These are phyloP conservation scores for Mycena olivaceomarginata DNA, from an alignment of 768 basidiomycete species.

Conservation along the genomic window DNA sequence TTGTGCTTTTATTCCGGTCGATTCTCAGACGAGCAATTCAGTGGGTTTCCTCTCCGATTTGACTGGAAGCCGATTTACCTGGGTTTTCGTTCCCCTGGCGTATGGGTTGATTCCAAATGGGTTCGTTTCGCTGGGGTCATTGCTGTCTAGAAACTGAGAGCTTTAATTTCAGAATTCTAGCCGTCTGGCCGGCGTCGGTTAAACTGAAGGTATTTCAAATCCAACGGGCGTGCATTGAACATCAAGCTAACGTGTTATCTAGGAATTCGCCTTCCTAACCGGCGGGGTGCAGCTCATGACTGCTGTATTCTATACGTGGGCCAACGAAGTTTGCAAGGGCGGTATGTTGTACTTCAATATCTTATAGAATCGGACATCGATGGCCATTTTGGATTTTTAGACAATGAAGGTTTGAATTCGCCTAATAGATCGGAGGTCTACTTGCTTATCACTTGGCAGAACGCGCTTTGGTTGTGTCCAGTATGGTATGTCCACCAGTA, in stretches of 20 bases:
- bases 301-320: slow-evolving; percentile 52
- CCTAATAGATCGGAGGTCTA: not conserved
- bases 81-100: slow-evolving; percentile 49
- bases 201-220: slow-evolving; percentile 41
- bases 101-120: slow-evolving; percentile 41
- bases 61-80: slow-evolving; percentile 49
- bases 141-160: slow-evolving; percentile 15
- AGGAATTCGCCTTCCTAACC: slow-evolving; percentile 50
- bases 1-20: not conserved
- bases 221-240: not conserved
- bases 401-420: slow-evolving; percentile 43
- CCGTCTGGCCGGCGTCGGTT: slow-evolving; percentile 48
- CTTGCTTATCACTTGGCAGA: slow-evolving; percentile 31
- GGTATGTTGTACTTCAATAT: slow-evolving; percentile 11
- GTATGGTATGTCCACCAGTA: slow-evolving; percentile 36
- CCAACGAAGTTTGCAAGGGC: slow-evolving; percentile 46
- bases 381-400: slow-evolving; percentile 35
- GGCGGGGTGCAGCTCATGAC: slow-evolving; percentile 52
- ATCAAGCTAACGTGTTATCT: not conserved
- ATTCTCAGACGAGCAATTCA: not conserved
- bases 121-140: slow-evolving; percentile 8
- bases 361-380: too few relatives aligned
- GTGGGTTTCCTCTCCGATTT: slow-evolving; percentile 51
- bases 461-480: slow-evolving; percentile 49
- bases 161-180: slow-evolving; percentile 44